Evolutionary conservation across 2,329 filamentous ascomycete species (phyloP).

Genomic region (Microcyclospora pomicola): DNA sequence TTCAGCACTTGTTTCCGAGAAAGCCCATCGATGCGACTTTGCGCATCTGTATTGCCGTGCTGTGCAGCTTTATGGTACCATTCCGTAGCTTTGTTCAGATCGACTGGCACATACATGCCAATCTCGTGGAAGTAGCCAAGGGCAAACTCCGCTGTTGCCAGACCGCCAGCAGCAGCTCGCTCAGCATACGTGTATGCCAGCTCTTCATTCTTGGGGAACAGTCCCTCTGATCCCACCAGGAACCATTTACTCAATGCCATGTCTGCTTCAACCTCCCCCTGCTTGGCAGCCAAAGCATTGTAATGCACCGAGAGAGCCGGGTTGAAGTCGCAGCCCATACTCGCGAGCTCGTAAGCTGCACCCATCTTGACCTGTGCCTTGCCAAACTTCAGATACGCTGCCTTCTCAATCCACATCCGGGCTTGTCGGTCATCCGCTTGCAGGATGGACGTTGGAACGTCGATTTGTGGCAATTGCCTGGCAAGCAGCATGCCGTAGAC

Average conservation of each 20-base stretch:
- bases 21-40: constrained; percentile 68
- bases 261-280: constrained; percentile 85
- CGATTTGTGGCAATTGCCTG: constrained; percentile 80
- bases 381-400: constrained; percentile 86
- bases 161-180: constrained; percentile 64
- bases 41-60: constrained; percentile 83
- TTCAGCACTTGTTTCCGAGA: constrained; percentile 64
- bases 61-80: constrained; percentile 89
- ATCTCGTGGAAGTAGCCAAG: constrained; percentile 97
- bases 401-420: constrained; percentile 85
- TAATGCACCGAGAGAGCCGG: constrained; percentile 88
- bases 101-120: constrained; percentile 77
- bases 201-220: constrained; percentile 92
- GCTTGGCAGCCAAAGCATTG: constrained; percentile 80
- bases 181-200: constrained; percentile 84
- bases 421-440: constrained; percentile 59
- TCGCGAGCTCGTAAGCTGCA: constrained; percentile 84
- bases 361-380: constrained; percentile 98
- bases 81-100: constrained; percentile 63
- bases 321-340: constrained; percentile 88
- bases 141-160: constrained; percentile 87
- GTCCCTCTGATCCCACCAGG: constrained; percentile 79
- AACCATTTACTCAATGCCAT: constrained; percentile 99
- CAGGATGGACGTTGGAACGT: constrained; percentile 58
- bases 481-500: constrained; percentile 80